These are phyloP conservation scores for Colletotrichum sidae DNA, from an alignment of 2,329 filamentous ascomycete species.

Conservation along the genomic window DNA sequence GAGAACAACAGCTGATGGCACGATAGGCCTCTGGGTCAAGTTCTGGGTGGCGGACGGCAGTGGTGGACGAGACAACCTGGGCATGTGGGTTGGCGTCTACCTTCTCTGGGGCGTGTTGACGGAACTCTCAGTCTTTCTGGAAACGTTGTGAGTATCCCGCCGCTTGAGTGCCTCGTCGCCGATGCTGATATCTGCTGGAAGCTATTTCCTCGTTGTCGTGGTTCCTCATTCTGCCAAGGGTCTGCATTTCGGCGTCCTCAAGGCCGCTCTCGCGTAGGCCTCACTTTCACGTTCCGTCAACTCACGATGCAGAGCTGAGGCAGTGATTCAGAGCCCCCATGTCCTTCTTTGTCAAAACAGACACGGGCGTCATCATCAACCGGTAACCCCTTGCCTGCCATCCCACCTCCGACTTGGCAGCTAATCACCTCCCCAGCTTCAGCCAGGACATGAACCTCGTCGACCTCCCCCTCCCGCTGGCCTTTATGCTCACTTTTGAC, in stretches of 20 bases:
- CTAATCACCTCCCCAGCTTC: conserved; percentile 30
- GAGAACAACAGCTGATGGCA: background rate
- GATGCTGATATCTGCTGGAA: background rate
- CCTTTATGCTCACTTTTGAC: conserved; percentile 41
- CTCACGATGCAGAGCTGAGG: background rate
- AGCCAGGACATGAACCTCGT: conserved; percentile 44
- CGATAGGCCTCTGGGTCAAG: conserved; percentile 21
- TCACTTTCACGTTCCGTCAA: background rate
- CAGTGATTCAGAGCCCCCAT: conserved; percentile 6
- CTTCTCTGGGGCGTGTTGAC: conserved; percentile 24
- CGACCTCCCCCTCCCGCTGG: conserved; percentile 40
- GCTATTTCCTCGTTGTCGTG: conserved; percentile 28
- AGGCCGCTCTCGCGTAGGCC: conserved; percentile 18
- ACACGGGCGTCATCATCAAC: conserved; percentile 40
- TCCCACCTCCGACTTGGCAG: background rate
- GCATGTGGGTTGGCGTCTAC: conserved; percentile 25
- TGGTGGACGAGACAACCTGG: background rate
- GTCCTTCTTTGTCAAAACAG: conserved; percentile 41
- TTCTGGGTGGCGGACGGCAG: conserved; percentile 29
- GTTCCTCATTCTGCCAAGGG: conserved; percentile 29
- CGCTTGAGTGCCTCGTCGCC: no score
- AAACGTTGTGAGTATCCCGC: conserved; percentile 2
- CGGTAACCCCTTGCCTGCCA: conserved; percentile 15
- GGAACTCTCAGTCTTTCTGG: background rate
- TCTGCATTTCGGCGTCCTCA: conserved; percentile 28